phyloP scores from a whole-genome alignment of 2,329 filamentous ascomycete genomes.

The Aspergillus sp. region DNA sequence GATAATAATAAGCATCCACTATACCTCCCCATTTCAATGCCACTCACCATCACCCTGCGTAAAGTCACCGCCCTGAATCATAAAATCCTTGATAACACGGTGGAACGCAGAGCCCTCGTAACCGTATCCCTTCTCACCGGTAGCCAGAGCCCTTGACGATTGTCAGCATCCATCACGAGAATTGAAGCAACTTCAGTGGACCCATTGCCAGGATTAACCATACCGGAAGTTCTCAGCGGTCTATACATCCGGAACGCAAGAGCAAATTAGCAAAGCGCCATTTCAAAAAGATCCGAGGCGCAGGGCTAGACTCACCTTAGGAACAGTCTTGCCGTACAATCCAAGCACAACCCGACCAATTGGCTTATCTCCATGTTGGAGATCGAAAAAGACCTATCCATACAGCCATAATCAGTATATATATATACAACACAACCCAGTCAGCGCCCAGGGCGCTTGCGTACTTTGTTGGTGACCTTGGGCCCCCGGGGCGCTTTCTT shows the following conservation, averaged over 20 bases:
- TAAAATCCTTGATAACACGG: conserved; percentile 62
- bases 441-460: conserved; percentile 6
- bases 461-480: conserved; percentile 86
- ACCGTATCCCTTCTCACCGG: conserved; percentile 59
- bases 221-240: conserved; percentile 59
- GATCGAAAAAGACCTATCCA: conserved; percentile 55
- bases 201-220: conserved; percentile 3
- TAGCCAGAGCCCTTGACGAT: conserved; percentile 46
- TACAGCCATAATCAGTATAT: conserved; percentile 6
- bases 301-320: conserved; percentile 42
- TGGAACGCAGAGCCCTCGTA: conserved; percentile 61
- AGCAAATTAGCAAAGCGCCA: conserved; percentile 6
- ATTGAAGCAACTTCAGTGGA: neutral
- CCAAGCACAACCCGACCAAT: conserved; percentile 56
- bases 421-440: neutral
- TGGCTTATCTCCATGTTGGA: conserved; percentile 54
- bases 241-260: conserved; percentile 24
- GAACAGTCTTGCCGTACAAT: conserved; percentile 60
- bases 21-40: neutral
- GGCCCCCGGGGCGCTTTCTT: conserved; percentile 60
- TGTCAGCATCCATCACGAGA: conserved; percentile 5
- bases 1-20: conserved; percentile 6
- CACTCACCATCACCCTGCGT: conserved; percentile 50
- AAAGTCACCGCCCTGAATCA: conserved; percentile 64
- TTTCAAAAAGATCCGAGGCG: neutral